phyloP scores from a whole-genome alignment of 2,329 filamentous ascomycete species.

The Pestalotiopsis sp. region DNA sequence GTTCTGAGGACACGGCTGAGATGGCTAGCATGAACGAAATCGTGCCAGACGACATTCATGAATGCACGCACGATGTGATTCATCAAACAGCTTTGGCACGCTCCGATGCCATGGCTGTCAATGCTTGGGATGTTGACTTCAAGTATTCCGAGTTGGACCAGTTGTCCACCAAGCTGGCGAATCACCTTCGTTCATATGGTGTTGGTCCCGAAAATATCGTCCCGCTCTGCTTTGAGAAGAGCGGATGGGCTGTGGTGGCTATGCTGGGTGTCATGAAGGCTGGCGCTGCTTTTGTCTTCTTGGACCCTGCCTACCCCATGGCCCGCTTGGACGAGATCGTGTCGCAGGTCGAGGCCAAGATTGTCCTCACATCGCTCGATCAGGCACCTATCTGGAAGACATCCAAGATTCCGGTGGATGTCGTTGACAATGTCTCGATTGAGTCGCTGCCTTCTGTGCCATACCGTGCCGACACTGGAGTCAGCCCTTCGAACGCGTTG shows the following conservation, averaged over 20 bases:
- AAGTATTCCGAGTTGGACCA: constrained; percentile 31
- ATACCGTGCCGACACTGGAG: not conserved
- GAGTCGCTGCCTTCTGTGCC: not conserved
- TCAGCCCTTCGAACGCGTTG: not conserved
- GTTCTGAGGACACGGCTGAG: constrained; percentile 3
- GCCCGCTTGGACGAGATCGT: constrained; percentile 11
- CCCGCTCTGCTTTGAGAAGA: constrained; percentile 28
- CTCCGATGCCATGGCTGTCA: constrained; percentile 21
- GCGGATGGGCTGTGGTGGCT: constrained; percentile 23
- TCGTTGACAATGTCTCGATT: not conserved
- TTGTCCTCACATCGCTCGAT: not conserved
- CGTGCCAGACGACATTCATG: not conserved
- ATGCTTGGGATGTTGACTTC: constrained; percentile 31
- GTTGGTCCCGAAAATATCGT: constrained; percentile 18
- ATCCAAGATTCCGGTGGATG: not conserved
- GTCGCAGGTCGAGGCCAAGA: constrained; percentile 11
- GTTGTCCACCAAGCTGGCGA: constrained; percentile 1
- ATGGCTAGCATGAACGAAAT: constrained; percentile 11
- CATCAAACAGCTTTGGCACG: not conserved
- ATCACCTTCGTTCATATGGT: not conserved
- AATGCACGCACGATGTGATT: constrained; percentile 8
- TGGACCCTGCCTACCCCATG: constrained; percentile 34
- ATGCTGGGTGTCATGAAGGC: constrained; percentile 29
- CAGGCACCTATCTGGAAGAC: not conserved
- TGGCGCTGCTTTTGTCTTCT: constrained; percentile 25